These are phyloP conservation scores for Stereocaulon alpinum DNA, from an alignment of 495 filamentous ascomycete species.

Conservation along the genomic window DNA sequence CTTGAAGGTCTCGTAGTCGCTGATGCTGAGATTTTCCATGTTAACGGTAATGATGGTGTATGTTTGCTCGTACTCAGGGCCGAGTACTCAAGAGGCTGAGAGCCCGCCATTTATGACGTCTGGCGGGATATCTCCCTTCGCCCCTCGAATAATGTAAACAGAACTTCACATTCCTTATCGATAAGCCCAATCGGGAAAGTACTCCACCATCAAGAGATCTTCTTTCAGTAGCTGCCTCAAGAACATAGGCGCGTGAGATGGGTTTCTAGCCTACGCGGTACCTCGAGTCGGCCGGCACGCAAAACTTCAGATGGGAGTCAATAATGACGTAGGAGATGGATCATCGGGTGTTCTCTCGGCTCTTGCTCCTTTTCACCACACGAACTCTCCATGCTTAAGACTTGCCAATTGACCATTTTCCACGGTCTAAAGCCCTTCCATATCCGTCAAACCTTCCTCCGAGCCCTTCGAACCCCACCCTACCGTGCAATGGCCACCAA, in stretches of 20 bases:
- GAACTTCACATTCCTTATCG: constrained; percentile 1
- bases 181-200: background rate
- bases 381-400: background rate
- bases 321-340: constrained; percentile 3
- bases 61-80: background rate
- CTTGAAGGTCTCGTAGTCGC: constrained; percentile 41
- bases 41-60: too few species aligned
- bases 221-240: background rate
- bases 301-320: background rate
- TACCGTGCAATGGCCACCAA: constrained; percentile 13
- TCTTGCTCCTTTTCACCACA: background rate
- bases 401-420: background rate
- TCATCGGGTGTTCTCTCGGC: background rate
- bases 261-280: background rate
- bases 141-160: background rate
- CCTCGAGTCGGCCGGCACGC: background rate
- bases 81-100: background rate
- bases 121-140: background rate
- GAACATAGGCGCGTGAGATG: too few species aligned
- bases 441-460: background rate
- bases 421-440: too few species aligned
- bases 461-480: too few species aligned
- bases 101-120: background rate
- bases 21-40: constrained; percentile 21
- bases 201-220: background rate